Conservation (phyloP, 306 rosid genomes). For the Acacia acuminata region DNA sequence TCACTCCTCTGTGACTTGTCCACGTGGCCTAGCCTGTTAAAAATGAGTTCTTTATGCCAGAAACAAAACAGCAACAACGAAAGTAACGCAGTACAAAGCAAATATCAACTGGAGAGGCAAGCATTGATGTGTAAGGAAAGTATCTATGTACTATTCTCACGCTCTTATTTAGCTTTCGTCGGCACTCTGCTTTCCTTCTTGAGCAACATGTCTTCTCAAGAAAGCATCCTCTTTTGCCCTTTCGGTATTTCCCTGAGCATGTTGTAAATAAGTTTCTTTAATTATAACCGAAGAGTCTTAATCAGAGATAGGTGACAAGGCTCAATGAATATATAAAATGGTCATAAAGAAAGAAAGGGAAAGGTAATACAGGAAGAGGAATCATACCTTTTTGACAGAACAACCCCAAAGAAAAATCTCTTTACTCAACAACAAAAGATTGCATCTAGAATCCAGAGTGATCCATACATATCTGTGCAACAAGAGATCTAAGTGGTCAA, state of each 20-base stretch:
- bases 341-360: conserved; percentile 22
- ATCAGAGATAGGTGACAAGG: conserved; percentile 31
- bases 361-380: conserved; percentile 21
- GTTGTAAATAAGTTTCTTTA: conserved; percentile 19
- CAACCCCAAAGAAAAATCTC: conserved; percentile 33
- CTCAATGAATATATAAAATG: conserved; percentile 21
- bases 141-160: not conserved
- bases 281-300: conserved; percentile 29
- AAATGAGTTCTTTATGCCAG: conserved; percentile 10
- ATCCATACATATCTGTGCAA: conserved; percentile 50
- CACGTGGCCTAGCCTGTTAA: conserved; percentile 22
- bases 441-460: conserved; percentile 33
- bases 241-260: conserved; percentile 3
- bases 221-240: conserved; percentile 2
- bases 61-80: conserved; percentile 8
- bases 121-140: not conserved
- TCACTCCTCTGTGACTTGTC: conserved; percentile 25
- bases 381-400: conserved; percentile 55
- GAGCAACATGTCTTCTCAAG: not conserved
- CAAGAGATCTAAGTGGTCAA: conserved; percentile 51
- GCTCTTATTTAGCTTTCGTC: not conserved
- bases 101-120: conserved; percentile 5
- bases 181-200: conserved; percentile 2
- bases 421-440: conserved; percentile 23
- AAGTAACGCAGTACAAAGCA: not conserved